phyloP scores from a whole-genome alignment of 2,329 filamentous ascomycete species.

The Aspergillus arachidicola region DNA sequence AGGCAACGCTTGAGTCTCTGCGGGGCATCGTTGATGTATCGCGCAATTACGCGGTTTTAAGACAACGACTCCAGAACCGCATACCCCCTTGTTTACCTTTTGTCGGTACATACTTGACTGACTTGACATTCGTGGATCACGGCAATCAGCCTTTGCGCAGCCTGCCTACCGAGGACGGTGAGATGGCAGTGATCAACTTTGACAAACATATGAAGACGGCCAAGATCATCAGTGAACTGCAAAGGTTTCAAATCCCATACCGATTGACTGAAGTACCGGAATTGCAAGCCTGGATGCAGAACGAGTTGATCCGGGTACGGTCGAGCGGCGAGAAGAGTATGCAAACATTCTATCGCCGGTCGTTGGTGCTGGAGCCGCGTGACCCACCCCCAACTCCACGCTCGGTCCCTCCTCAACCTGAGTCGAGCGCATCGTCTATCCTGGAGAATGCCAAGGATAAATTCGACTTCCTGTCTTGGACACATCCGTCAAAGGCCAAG shows the following conservation, averaged over 20 bases:
- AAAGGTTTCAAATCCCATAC: slow-evolving; percentile 95
- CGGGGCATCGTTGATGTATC: slow-evolving; percentile 85
- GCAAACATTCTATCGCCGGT: slow-evolving; percentile 77
- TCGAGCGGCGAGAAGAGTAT: slow-evolving; percentile 63
- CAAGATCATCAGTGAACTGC: slow-evolving; percentile 92
- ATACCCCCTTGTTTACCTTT: slow-evolving; percentile 93
- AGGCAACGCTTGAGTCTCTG: slow-evolving; percentile 74
- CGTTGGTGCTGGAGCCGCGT: slow-evolving; percentile 75
- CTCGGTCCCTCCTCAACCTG: slow-evolving; percentile 26
- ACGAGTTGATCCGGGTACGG: slow-evolving; percentile 76
- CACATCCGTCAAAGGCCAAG: slow-evolving; percentile 48
- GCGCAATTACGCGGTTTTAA: slow-evolving; percentile 86
- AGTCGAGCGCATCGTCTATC: slow-evolving; percentile 35
- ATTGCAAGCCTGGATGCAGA: slow-evolving; percentile 89
- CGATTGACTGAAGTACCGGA: slow-evolving; percentile 79
- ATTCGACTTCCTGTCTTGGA: slow-evolving; percentile 57
- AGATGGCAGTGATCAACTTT: slow-evolving; percentile 88
- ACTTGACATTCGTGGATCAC: slow-evolving; percentile 92
- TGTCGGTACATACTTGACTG: slow-evolving; percentile 93
- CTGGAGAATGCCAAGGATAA: slow-evolving; percentile 51
- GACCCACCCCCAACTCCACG: slow-evolving; percentile 32
- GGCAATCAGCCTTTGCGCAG: slow-evolving; percentile 86
- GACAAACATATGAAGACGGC: slow-evolving; percentile 95
- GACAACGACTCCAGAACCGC: slow-evolving; percentile 79
- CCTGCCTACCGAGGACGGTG: slow-evolving; percentile 65